Evolutionary conservation across 2,329 filamentous ascomycete species (phyloP).

Genomic region (Onygena corvina): DNA sequence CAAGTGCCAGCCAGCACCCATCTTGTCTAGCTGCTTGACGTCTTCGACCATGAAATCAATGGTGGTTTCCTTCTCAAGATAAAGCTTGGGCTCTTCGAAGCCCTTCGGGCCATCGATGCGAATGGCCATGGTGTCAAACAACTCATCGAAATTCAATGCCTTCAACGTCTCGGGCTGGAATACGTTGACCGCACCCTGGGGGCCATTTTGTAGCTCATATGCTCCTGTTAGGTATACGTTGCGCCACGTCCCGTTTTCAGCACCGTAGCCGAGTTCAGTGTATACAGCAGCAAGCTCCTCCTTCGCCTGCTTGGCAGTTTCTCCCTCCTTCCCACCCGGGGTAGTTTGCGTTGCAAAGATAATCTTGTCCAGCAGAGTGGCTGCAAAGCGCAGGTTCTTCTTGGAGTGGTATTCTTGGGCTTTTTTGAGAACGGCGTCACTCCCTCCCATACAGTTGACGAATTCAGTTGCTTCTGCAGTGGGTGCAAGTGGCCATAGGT

Average conservation of each 20-base stretch:
- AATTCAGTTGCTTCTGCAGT: conserved; percentile 26
- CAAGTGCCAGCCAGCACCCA: conserved; percentile 16
- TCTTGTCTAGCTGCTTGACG: conserved; percentile 7
- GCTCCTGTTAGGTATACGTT: conserved; percentile 32
- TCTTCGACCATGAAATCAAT: conserved; percentile 17
- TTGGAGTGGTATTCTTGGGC: conserved; percentile 22
- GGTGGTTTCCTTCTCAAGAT: too few relatives aligned
- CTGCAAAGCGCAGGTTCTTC: conserved; percentile 30
- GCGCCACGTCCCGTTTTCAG: conserved; percentile 34
- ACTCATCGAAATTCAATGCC: conserved; percentile 16
- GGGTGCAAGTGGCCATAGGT: conserved; percentile 30
- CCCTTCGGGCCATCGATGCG: conserved; percentile 15
- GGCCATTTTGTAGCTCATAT: conserved; percentile 17
- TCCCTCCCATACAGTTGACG: conserved; percentile 29
- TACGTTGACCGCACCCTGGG: not conserved
- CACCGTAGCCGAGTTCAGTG: conserved; percentile 26
- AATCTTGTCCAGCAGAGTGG: conserved; percentile 29
- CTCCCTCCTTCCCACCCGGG: too few relatives aligned
- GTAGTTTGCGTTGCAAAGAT: conserved; percentile 23
- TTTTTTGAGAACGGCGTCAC: conserved; percentile 22
- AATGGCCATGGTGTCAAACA: conserved; percentile 16
- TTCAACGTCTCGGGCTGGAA: conserved; percentile 1
- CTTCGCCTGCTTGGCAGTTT: conserved; percentile 21
- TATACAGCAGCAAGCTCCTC: conserved; percentile 17
- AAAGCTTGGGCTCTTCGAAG: not conserved